Percentiles rank a stretch among this genome's conserved stretches.
Conservation (phyloP, 331 rosid species). For the Acacia concinna region DNA sequence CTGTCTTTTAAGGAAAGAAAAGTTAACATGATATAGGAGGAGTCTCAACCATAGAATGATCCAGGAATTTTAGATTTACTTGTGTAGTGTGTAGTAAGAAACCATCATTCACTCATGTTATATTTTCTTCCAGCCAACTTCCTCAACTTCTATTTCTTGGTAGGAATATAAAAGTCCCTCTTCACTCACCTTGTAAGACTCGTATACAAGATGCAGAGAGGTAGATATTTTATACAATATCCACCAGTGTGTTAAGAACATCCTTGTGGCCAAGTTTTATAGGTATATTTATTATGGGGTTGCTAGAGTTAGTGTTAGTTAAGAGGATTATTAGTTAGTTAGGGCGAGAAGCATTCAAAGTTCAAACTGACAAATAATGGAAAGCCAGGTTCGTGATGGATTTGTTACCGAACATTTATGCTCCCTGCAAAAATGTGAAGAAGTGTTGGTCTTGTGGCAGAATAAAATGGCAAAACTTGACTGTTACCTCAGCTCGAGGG, state of each 20-base stretch:
- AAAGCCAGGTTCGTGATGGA: neutral
- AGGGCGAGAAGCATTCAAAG: too few relatives aligned
- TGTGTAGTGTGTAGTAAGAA: conserved; percentile 3
- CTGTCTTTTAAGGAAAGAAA: conserved; percentile 30
- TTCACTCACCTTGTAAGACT: neutral
- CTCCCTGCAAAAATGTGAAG: neutral
- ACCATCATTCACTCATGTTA: conserved; percentile 26
- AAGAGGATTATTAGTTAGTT: too few relatives aligned
- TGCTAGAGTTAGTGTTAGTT: too few relatives aligned
- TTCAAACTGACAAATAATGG: neutral
- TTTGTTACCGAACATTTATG: neutral
- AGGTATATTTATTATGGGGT: too few relatives aligned
- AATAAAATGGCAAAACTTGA: conserved; percentile 8
- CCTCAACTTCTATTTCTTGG: neutral
- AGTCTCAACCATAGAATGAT: neutral
- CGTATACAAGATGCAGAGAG: neutral
- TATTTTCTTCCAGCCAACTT: conserved; percentile 1
- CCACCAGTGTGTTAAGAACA: neutral
- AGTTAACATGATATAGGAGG: neutral
- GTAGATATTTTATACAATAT: neutral
- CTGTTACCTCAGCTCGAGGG: neutral
- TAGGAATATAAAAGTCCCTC: neutral
- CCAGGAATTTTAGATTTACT: neutral
- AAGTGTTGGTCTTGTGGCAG: neutral
- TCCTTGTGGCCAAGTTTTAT: neutral